A percentile compares a stretch with the other conserved stretches of the same genome.
These are phyloP conservation scores for Deinandra increscens DNA, from an alignment of 129 eudicot genomes.

Conservation along the genomic window DNA sequence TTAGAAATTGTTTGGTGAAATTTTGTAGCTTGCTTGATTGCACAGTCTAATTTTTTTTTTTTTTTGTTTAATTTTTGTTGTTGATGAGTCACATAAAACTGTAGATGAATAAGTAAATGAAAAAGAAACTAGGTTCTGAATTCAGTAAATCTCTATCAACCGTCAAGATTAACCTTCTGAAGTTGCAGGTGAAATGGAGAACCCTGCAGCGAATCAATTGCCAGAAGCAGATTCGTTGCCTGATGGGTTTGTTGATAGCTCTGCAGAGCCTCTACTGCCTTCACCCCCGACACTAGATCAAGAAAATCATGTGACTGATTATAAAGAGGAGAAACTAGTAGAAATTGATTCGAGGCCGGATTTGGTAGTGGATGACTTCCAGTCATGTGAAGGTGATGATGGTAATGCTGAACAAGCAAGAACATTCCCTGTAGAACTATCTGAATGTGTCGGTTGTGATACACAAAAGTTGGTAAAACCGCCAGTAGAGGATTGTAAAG, in stretches of 20 bases:
- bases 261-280: conserved; percentile 40
- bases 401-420: conserved; percentile 26
- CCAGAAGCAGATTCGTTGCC: conserved; percentile 83
- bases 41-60: no score
- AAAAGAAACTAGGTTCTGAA: not conserved
- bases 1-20: not conserved
- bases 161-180: conserved; percentile 6
- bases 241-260: conserved; percentile 76
- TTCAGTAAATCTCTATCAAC: no score
- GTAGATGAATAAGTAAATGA: not conserved
- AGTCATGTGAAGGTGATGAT: conserved; percentile 29
- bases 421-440: conserved; percentile 38
- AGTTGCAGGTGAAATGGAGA: conserved; percentile 50
- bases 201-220: conserved; percentile 58
- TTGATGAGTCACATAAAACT: not conserved
- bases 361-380: conserved; percentile 43
- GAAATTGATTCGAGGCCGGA: conserved; percentile 51
- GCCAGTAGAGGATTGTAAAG: conserved; percentile 27
- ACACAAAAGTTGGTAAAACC: conserved; percentile 19
- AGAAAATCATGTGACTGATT: conserved; percentile 45
- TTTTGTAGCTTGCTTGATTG: not conserved
- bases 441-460: conserved; percentile 29
- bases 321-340: conserved; percentile 57
- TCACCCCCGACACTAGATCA: conserved; percentile 30
- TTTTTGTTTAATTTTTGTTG: not conserved